phyloP scores from a whole-genome alignment of 768 basidiomycete genomes.

The Podaxis mareebaensis region DNA sequence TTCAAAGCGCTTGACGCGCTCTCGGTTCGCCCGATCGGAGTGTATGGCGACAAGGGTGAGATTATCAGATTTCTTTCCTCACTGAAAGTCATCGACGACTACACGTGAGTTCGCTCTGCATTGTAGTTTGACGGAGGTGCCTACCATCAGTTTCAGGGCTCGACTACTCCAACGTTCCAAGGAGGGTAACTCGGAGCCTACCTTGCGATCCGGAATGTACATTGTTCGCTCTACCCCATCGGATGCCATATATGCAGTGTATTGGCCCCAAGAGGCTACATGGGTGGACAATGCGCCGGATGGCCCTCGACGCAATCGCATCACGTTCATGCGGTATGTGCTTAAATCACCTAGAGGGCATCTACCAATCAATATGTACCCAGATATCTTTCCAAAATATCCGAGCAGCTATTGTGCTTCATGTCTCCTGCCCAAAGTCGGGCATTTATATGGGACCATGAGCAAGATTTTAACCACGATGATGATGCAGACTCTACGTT shows the following conservation, averaged over 20 bases:
- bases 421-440: constrained; percentile 48
- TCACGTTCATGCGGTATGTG: constrained; percentile 62
- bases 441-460: constrained; percentile 44
- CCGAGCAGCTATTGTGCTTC: constrained; percentile 54
- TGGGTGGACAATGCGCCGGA: constrained; percentile 52
- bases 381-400: constrained; percentile 61
- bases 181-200: constrained; percentile 5
- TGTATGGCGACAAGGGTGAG: constrained; percentile 57
- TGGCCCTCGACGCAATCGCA: constrained; percentile 50
- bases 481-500: constrained; percentile 25
- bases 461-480: constrained; percentile 22
- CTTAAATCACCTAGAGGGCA: neutral
- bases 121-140: neutral
- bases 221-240: constrained; percentile 24
- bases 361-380: neutral
- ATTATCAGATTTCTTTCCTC: constrained; percentile 46
- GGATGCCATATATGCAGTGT: constrained; percentile 46
- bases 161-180: constrained; percentile 12
- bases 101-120: constrained; percentile 33
- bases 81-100: constrained; percentile 35
- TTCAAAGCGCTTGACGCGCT: constrained; percentile 51
- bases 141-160: constrained; percentile 10
- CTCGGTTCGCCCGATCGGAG: constrained; percentile 49
- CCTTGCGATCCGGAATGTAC: constrained; percentile 55
- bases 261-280: constrained; percentile 63